Evolutionary conservation across 2,329 filamentous ascomycete genomes (phyloP).

Genomic region (Bipolaris bicolor): DNA sequence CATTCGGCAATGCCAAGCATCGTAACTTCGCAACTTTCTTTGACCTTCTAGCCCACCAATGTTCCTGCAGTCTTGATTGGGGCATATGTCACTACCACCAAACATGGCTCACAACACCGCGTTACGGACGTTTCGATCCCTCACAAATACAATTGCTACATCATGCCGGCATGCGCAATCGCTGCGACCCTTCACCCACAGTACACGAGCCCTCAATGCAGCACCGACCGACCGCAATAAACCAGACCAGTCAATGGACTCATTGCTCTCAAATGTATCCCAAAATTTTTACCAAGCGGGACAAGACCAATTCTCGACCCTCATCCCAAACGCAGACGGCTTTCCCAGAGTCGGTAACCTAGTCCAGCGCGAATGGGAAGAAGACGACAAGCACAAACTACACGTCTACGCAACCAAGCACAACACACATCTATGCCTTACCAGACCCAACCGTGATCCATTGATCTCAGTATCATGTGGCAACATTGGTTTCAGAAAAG

Average conservation of each 20-base stretch:
- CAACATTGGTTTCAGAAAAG: slow-evolving; percentile 90
- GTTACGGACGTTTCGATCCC: slow-evolving; percentile 37
- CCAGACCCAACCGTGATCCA: slow-evolving; percentile 77
- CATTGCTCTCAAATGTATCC: slow-evolving; percentile 25
- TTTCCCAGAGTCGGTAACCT: slow-evolving; percentile 22
- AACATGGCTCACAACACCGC: slow-evolving; percentile 36
- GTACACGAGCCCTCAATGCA: slow-evolving; percentile 26
- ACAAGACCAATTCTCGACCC: slow-evolving; percentile 20
- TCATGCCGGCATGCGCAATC: slow-evolving; percentile 45
- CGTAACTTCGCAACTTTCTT: slow-evolving; percentile 31
- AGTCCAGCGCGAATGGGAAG: slow-evolving; percentile 35
- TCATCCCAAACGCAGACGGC: slow-evolving; percentile 27
- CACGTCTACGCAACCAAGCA: slow-evolving; percentile 88
- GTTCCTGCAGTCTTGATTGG: slow-evolving; percentile 22
- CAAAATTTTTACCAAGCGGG: slow-evolving; percentile 24
- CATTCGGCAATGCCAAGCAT: slow-evolving; percentile 18
- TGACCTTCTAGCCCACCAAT: slow-evolving; percentile 19
- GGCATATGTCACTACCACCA: slow-evolving; percentile 15
- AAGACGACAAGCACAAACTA: slow-evolving; percentile 75
- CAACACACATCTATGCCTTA: slow-evolving; percentile 93
- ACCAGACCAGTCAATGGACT: slow-evolving; percentile 16
- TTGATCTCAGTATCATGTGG: slow-evolving; percentile 82
- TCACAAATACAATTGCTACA: slow-evolving; percentile 45
- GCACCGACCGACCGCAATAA: slow-evolving; percentile 16
- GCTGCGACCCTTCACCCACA: slow-evolving; percentile 45